Base-by-base conservation (phyloP, 257 asterid species). In the Ocimum tenuiflorum region DNA sequence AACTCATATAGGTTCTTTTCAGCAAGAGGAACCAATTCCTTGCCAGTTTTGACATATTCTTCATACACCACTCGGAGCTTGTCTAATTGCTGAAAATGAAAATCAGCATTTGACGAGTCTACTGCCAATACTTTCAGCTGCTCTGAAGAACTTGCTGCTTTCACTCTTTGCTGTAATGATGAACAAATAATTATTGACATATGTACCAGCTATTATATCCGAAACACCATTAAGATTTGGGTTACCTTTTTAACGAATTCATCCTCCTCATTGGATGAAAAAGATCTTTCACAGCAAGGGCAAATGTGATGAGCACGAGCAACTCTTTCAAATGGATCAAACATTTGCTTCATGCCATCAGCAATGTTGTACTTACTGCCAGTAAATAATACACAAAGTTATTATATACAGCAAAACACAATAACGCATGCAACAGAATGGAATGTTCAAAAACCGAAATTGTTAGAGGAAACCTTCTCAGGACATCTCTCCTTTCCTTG, bases 241-340 rank as follows among this genome's bases (percentile, higher is more conserved):
- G 20, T 38, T 57, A 91, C 99, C 94, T 90, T 86, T 73, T 82
- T 83, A 76, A 94, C 88, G 77, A 94, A 94, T 53, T 81, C 95
- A 78, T 86, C 96, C 71, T 94, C 99, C 86, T 94, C 99, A 64
- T 69, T 78, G 50, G 88, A 75, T 50, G 99, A 86, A 80, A 94
- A 94, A 41, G 94, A 79, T 68, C 99, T 88, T 50, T 87, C 91
- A 77, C 99, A 94, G 81, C 94, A 83, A 63, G 99, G 99, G 68
- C 99, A 94, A 41, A 67, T 57, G 82, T 94, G 99, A 79, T 85
- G 75, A 78, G 90, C 82, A 71, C 97, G 96, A 61, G 99, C 97
- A 80, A 86, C 78, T 69, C 43, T 75, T 79, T 83, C 91, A 72
- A 83, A 86, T 42, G 99, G 94, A 69, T 84, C 96, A 72, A 79